Base-by-base conservation (phyloP, 805 yeast species). In the Wickerhamiella kurtzmanii region DNA sequence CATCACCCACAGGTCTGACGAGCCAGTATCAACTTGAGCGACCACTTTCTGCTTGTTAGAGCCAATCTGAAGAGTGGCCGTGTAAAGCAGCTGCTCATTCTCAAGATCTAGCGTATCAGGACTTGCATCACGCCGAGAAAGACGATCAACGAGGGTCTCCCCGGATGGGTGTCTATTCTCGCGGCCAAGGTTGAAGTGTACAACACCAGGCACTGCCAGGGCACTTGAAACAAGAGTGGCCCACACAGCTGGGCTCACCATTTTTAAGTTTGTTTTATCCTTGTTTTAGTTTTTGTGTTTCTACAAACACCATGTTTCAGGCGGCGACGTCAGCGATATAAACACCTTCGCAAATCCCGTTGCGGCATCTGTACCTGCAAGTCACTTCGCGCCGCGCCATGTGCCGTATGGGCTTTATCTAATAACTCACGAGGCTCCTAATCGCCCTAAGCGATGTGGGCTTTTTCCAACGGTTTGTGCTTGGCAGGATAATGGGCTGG, bases 1-100 rank as follows among this genome's bases (percentile, higher is more conserved):
- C 41, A 49, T 50, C 16, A 78, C 70, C 83, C 83, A 79, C 37
- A 80, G 58, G 58, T 80, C 87, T 1, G 80, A 70, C 0, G 85
- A 78, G 2, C 87, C 87, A 0, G 87, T 80, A 15, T 36, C 38
- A 15, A 36, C 19, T 6, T 15, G 19, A 5, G 38, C 38, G 6
- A 9, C 15, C 19, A 36, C 38, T 6, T 15, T 15, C 38, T 36
- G 38, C 19, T n/a, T 36, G 19, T 36, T 36, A 17, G 38, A 36
- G 19, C 38, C 38, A 15, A 36, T n/a, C 19, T 17, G 8, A 17
- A 36, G 19, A 5, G 6, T 8, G 5, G 19, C 38, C 19, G 19
- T 36, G 38, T 36, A 36, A 8, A n/a, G 38, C 19, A 36, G 38
- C 32, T 25, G 32, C 11, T 25, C 32, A 25, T 25, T 25, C 32